These are phyloP conservation scores for Copromyces sp. DNA, from an alignment of 495 filamentous ascomycete genomes.

Conservation along the genomic window DNA sequence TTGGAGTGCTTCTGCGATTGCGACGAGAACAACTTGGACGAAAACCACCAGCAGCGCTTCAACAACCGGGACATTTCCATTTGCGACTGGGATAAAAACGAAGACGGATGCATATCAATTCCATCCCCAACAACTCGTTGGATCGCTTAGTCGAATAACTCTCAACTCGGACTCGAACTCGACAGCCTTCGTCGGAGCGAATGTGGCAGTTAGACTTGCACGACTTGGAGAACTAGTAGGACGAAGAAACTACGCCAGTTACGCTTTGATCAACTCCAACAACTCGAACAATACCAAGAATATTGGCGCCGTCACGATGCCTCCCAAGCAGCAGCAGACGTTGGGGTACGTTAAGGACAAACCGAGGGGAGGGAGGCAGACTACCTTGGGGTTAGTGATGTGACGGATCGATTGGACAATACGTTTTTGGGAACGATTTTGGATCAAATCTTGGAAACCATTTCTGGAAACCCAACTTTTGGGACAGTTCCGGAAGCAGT, in stretches of 20 bases:
- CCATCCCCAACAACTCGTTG: background rate
- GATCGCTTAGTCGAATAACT: background rate
- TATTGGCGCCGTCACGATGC: constrained; percentile 25
- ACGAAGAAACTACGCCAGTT: background rate
- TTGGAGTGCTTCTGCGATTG: background rate
- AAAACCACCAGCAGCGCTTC: background rate
- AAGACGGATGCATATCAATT: background rate
- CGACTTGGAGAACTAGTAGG: background rate
- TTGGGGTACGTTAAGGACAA: constrained; percentile 77
- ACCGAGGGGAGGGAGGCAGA: constrained; percentile 39
- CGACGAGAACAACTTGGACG: background rate
- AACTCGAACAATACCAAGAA: background rate
- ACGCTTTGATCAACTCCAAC: background rate
- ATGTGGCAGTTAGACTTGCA: background rate
- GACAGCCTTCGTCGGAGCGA: background rate
- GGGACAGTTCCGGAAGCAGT: background rate
- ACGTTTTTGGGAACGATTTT: no score
- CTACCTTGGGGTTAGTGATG: constrained; percentile 68
- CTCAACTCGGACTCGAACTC: background rate
- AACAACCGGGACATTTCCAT: background rate
- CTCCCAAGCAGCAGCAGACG: constrained; percentile 66
- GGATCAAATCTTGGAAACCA: no score
- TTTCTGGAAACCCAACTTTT: no score
- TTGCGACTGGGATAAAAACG: background rate
- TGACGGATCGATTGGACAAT: background rate